phyloP scores from a whole-genome alignment of 768 basidiomycete species.

The Suillus bovinus region DNA sequence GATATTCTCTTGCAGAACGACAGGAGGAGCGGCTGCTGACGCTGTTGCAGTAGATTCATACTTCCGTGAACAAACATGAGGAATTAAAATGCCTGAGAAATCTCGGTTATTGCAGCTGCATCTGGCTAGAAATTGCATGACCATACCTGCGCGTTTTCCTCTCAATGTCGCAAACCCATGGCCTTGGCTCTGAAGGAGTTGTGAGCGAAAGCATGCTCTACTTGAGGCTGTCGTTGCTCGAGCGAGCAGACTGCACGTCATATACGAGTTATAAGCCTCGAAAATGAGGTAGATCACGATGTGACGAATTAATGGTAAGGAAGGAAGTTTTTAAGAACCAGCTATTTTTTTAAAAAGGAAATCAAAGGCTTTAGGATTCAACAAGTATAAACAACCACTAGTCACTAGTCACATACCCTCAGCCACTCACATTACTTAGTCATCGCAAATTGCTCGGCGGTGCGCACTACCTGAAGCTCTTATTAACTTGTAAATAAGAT shows the following conservation, averaged over 20 bases:
- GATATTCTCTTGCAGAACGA: not conserved
- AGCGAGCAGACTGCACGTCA: conserved; percentile 9
- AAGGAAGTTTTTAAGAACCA: conserved; percentile 11
- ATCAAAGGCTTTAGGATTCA: conserved; percentile 2
- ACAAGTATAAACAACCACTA: conserved; percentile 3
- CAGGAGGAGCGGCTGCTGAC: not conserved
- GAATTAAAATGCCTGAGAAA: not conserved
- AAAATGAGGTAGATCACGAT: conserved; percentile 6
- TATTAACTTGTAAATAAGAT: conserved; percentile 25
- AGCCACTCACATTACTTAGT: not conserved
- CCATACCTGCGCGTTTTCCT: not conserved
- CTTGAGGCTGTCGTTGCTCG: conserved; percentile 7
- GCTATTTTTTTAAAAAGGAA: conserved; percentile 4
- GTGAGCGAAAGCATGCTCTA: conserved; percentile 3
- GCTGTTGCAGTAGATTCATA: conserved; percentile 10
- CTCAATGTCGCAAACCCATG: conserved; percentile 1
- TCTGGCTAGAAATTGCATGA: not conserved
- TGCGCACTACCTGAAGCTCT: not conserved
- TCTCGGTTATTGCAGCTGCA: not conserved
- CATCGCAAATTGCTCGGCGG: not conserved
- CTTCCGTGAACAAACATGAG: not conserved
- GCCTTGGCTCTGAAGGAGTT: not conserved
- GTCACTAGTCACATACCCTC: not conserved
- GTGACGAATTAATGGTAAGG: not conserved
- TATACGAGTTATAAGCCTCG: conserved; percentile 4